A percentile compares a stretch with the other conserved stretches of the same genome.
phyloP scores from a whole-genome alignment of 306 rosid genomes.

The Phaseolus lunatus region DNA sequence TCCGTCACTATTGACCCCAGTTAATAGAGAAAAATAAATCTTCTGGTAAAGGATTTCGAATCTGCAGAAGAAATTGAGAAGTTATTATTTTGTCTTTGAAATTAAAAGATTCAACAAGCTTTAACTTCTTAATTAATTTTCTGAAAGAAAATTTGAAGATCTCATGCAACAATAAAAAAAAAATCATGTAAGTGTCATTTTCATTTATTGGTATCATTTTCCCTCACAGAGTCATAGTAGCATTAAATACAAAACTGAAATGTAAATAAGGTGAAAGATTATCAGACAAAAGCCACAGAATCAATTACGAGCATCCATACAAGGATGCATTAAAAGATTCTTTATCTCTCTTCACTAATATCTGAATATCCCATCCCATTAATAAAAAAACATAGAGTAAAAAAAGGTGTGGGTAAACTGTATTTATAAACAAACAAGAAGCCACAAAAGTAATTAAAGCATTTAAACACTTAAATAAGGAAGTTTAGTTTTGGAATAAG shows the following conservation, averaged over 20 bases:
- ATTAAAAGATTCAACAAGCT: slow-evolving; percentile 10
- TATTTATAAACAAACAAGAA: slow-evolving; percentile 22
- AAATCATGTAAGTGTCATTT: neutral
- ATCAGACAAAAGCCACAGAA: slow-evolving; percentile 1
- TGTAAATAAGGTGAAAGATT: slow-evolving; percentile 18
- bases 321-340: slow-evolving; percentile 19
- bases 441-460: neutral
- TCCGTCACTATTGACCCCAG: slow-evolving; percentile 25
- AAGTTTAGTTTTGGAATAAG: slow-evolving; percentile 19
- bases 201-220: neutral
- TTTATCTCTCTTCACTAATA: neutral
- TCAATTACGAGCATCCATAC: slow-evolving; percentile 17
- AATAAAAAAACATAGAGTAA: neutral
- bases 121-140: neutral
- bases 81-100: slow-evolving; percentile 4
- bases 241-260: slow-evolving; percentile 16
- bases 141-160: neutral
- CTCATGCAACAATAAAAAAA: neutral
- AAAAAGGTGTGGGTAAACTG: slow-evolving; percentile 4
- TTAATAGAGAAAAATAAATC: slow-evolving; percentile 34
- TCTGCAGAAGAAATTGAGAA: slow-evolving; percentile 35
- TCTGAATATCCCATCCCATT: slow-evolving; percentile 9
- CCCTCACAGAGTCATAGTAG: neutral
- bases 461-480: slow-evolving; percentile 42
- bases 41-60: slow-evolving; percentile 33